Base-by-base conservation (phyloP, 352 stramenopile genomes). In the Vaucheria bursata region DNA sequence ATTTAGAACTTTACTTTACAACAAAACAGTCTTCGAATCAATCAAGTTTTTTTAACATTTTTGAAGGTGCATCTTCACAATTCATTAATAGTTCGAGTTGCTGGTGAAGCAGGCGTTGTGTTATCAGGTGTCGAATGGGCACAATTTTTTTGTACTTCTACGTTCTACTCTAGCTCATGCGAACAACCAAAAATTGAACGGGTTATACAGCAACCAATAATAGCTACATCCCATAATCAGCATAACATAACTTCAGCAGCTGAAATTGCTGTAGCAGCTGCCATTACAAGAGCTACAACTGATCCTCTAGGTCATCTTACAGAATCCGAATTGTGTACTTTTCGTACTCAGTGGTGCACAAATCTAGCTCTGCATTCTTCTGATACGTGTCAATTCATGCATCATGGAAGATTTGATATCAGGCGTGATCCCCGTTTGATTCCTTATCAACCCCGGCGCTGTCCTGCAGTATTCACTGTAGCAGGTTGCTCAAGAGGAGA, bases 281-380 rank as follows among this genome's bases (percentile, higher is more conserved):
- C 75, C 67, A 38, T 71, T 52, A 29, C 32, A 71, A 52, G 68
- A 67, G 68, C 53, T 34, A 2, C 53, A 2, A 34, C 31, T 2
- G 75, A 80, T 52, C 65, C 75, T n/a, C 35, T 80, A 1, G 75
- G 75, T 32, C 49, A 80, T 59, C 73, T 80, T 50, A 72, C 73
- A 40, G 73, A 52, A 70, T 45, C 66, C 29, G 65, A 80, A 53
- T 70, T 80, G 25, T 65, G 73, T 71, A 80, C 66, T 37, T 80
- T 71, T 39, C 38, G 75, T 8, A 77, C 75, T 32, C 36, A 37
- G 37, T 77, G 67, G 67, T 80, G 50, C 53, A 68, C 53, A 2
- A 31, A 34, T 34, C 2, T 7, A 31, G 53, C 6, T 7, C 12
- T 2, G 2, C 53, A 68, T 7, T 7, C 34, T 34, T 2, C 2